A percentile compares a stretch with the other conserved stretches of the same genome.
These are phyloP conservation scores for Penicillium mononematosum DNA, from an alignment of 495 filamentous ascomycete genomes.

Conservation along the genomic window DNA sequence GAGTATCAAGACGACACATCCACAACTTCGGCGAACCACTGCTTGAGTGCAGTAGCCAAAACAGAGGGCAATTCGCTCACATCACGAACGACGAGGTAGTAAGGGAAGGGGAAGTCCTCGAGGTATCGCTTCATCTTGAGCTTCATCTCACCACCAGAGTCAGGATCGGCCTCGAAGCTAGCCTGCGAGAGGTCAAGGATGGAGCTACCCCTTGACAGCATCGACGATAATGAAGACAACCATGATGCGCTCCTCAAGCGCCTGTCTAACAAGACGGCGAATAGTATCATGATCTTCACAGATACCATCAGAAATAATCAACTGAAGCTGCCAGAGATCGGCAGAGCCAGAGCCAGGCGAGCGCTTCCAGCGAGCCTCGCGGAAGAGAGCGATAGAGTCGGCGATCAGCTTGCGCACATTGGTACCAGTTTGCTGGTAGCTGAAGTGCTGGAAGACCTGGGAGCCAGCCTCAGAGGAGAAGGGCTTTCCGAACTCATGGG, in stretches of 20 bases:
- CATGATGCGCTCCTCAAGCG: constrained; percentile 93
- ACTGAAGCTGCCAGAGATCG: constrained; percentile 93
- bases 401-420: constrained; percentile 77
- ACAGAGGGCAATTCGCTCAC: constrained; percentile 87
- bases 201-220: constrained; percentile 60
- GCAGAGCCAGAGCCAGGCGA: constrained; percentile 54
- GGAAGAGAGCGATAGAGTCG: constrained; percentile 76
- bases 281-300: constrained; percentile 88
- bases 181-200: constrained; percentile 82
- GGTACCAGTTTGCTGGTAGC: constrained; percentile 79
- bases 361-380: constrained; percentile 63
- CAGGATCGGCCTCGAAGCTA: constrained; percentile 64
- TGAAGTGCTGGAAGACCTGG: constrained; percentile 78
- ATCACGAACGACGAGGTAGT: constrained; percentile 91
- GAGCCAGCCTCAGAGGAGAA: constrained; percentile 82
- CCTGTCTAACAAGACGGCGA: constrained; percentile 74
- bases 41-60: constrained; percentile 81
- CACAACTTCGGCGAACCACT: constrained; percentile 95
- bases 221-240: constrained; percentile 97
- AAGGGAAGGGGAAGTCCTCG: constrained; percentile 92
- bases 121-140: constrained; percentile 84
- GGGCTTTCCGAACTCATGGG: constrained; percentile 81
- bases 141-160: constrained; percentile 56
- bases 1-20: constrained; percentile 49
- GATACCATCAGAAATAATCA: constrained; percentile 91